These are phyloP conservation scores for Aspergillus uvarum DNA, from an alignment of 2,329 filamentous ascomycete species.

Conservation along the genomic window DNA sequence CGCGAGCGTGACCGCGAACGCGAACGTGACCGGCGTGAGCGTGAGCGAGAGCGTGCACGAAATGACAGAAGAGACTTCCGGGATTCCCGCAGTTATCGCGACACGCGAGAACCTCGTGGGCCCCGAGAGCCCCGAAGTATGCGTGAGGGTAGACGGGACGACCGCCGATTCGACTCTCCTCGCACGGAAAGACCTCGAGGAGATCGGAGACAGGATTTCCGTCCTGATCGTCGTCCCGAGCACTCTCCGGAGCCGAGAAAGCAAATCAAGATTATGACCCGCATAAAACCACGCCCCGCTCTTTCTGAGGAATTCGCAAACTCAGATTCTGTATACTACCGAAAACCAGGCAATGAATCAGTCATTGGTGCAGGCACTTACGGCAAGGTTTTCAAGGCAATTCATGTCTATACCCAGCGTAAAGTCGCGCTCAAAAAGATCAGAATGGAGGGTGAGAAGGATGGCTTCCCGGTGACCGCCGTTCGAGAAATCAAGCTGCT, in stretches of 20 bases:
- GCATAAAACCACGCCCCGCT: constrained; percentile 68
- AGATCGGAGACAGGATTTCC: constrained; percentile 32
- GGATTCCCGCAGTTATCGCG: constrained; percentile 14
- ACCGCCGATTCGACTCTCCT: constrained; percentile 40
- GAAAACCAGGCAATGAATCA: constrained; percentile 96
- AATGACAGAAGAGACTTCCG: constrained; percentile 38
- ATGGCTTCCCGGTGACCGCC: constrained; percentile 96
- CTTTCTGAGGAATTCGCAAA: constrained; percentile 69
- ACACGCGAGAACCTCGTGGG: constrained; percentile 15
- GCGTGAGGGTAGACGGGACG: constrained; percentile 37
- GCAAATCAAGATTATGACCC: constrained; percentile 67
- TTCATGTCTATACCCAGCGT: constrained; percentile 71
- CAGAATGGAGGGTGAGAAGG: constrained; percentile 98
- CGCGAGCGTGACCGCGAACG: constrained; percentile 36
- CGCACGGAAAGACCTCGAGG: constrained; percentile 41
- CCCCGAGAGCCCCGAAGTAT: constrained; percentile 31
- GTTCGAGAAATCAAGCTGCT: constrained; percentile 95
- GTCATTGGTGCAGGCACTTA: constrained; percentile 95
- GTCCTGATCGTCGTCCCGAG: constrained; percentile 50
- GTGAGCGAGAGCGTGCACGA: constrained; percentile 33
- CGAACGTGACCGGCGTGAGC: constrained; percentile 37
- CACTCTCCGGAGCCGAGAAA: constrained; percentile 49
- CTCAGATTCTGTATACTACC: constrained; percentile 88
- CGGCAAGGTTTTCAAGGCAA: constrained; percentile 92
- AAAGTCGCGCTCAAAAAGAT: constrained; percentile 96